Base-by-base conservation (phyloP, 176 grass and related monocot species). In the Poa annua region DNA sequence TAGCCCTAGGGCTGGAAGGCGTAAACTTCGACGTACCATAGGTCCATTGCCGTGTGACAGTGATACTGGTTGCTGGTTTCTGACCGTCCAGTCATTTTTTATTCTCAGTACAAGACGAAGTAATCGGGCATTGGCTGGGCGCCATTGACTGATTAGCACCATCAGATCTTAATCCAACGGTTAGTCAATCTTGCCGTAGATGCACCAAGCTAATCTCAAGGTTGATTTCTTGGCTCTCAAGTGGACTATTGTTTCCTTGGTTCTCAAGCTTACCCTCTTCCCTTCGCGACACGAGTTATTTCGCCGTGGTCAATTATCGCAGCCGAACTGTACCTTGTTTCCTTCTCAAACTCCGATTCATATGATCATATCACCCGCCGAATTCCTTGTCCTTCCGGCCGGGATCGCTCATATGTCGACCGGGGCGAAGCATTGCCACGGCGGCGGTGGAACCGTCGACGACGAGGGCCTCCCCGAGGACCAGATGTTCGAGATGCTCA, bases 401-500 rank as follows among this genome's bases (percentile, higher is more conserved):
- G 57, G 57, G 11, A 25, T 39, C 33, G 52, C 33, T 33, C 33
- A 77, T 77, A 77, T 77, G 75, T 57, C 54, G 55, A 60, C 34
- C 53, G 76, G 38, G 19, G 19, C 12, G 75, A 54, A 71, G 25
- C 39, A 25, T 8, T 17, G 50, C 11, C 11, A 53, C 10, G 56
- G 55, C 2, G 5, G 3, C 15, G 34, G 35, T n/a, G 33, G 16
- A 32, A 3, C 3, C 19, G 72, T 3, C 29, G 56, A 29, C 24
- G 75, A 8, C 4, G 55, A 21, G 44, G 12, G 14, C 13, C 64
- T 90, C 21, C 88, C 85, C 0, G 79, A 90, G 41, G 84, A 90
- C 62, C 72, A 75, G 51, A 65, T 91, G 25, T 84, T 88, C 45
- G 85, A 91, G 69, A 11, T 88, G 41, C 65, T 91, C 13, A 91